Conservation (phyloP, 2,329 filamentous ascomycete genomes). For the Dactylonectria macrodidyma region DNA sequence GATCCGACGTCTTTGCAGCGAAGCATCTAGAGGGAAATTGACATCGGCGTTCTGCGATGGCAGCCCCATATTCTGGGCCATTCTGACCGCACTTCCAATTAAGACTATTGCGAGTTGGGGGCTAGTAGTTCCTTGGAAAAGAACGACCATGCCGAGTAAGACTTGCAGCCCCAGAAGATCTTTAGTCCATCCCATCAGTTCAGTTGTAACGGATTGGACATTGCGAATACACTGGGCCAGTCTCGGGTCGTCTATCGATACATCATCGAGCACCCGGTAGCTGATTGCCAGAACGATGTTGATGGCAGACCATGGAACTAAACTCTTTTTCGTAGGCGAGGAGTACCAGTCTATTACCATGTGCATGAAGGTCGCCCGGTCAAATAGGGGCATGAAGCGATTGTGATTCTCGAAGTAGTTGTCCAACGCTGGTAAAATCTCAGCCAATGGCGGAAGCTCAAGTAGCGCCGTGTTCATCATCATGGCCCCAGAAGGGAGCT, state of each 20-base stretch:
- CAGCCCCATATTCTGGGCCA: constrained; percentile 50
- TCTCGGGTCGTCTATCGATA: constrained; percentile 30
- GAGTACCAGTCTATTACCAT: constrained; percentile 51
- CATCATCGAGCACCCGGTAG: constrained; percentile 38
- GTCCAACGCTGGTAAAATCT: constrained; percentile 15
- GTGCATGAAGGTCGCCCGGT: constrained; percentile 49
- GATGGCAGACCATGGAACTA: constrained; percentile 49
- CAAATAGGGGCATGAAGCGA: constrained; percentile 48
- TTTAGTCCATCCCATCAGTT: constrained; percentile 49
- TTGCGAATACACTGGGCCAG: constrained; percentile 48
- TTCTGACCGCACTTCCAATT: constrained; percentile 50
- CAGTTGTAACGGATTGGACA: constrained; percentile 50
- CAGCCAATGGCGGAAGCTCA: constrained; percentile 17
- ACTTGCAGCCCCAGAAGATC: constrained; percentile 51
- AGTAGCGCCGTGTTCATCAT: background rate
- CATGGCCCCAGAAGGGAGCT: background rate
- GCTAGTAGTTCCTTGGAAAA: constrained; percentile 50
- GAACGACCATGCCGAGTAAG: constrained; percentile 51
- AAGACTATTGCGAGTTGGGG: constrained; percentile 49
- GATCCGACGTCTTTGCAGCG: constrained; percentile 47
- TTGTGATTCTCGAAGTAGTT: constrained; percentile 23
- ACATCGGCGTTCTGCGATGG: constrained; percentile 41
- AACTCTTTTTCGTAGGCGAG: constrained; percentile 22
- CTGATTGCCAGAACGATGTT: constrained; percentile 52
- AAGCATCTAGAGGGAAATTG: background rate